phyloP scores from a whole-genome alignment of 768 basidiomycete genomes.

The Neoboletus brunneissimus region DNA sequence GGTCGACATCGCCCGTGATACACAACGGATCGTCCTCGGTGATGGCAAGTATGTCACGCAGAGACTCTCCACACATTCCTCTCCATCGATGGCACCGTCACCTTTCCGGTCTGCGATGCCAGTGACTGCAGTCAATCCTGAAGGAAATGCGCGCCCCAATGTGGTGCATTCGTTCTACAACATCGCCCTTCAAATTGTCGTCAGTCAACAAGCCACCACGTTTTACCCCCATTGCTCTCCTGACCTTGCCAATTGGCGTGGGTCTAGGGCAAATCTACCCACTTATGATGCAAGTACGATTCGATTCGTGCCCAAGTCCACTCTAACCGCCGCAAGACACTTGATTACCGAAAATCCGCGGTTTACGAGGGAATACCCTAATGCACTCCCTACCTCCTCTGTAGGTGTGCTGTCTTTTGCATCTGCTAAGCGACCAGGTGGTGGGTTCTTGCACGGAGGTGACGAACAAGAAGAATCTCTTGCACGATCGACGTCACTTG shows the following conservation, averaged over 20 bases:
- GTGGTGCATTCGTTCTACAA: slow-evolving; percentile 26
- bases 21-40: slow-evolving; percentile 37
- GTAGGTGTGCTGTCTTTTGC: slow-evolving; percentile 44
- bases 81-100: slow-evolving; percentile 7
- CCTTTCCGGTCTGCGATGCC: slow-evolving; percentile 18
- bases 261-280: slow-evolving; percentile 6
- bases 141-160: background rate
- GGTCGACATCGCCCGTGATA: slow-evolving; percentile 36
- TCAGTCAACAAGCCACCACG: slow-evolving; percentile 37
- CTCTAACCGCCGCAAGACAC: slow-evolving; percentile 33
- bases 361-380: slow-evolving; percentile 11
- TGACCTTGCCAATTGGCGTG: slow-evolving; percentile 36
- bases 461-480: slow-evolving; percentile 46
- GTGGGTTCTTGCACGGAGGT: slow-evolving; percentile 44
- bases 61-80: slow-evolving; percentile 8
- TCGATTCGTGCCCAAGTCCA: slow-evolving; percentile 30
- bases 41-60: slow-evolving; percentile 41
- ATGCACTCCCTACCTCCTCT: slow-evolving; percentile 24
- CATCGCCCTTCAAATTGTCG: slow-evolving; percentile 35
- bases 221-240: slow-evolving; percentile 41
- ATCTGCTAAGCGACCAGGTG: slow-evolving; percentile 43
- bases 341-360: slow-evolving; percentile 15
- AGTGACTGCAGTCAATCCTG: slow-evolving; percentile 3
- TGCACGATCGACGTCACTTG: slow-evolving; percentile 40
- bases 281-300: slow-evolving; percentile 18